Evolutionary conservation across 768 basidiomycete species (phyloP).

Genomic region (Coprinellus micaceus): DNA sequence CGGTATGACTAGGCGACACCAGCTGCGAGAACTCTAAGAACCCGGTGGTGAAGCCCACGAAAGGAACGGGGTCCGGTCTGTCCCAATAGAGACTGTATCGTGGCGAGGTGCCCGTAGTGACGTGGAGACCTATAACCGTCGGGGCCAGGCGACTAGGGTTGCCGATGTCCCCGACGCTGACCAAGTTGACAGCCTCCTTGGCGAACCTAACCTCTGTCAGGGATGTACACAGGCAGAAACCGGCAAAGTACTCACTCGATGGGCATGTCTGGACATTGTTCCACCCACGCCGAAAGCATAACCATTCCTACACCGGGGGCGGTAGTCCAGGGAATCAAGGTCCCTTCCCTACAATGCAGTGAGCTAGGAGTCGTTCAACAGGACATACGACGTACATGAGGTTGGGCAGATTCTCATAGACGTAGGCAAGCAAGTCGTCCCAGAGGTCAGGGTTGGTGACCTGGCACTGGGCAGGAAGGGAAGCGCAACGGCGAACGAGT

Average conservation of each 20-base stretch:
- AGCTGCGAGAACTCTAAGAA: neutral
- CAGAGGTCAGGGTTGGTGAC: neutral
- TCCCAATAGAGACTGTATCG: neutral
- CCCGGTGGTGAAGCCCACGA: neutral
- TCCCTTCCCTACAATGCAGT: neutral
- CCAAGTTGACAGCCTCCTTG: neutral
- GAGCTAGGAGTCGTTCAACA: neutral
- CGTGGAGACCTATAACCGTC: neutral
- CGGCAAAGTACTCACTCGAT: neutral
- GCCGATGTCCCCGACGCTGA: neutral
- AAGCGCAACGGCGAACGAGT: neutral
- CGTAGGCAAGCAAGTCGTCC: neutral
- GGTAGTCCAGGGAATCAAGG: neutral
- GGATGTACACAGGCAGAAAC: neutral
- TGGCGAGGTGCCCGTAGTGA: neutral
- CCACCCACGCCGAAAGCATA: neutral
- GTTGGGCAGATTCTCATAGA: neutral
- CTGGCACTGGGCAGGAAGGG: neutral
- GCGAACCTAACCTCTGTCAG: neutral
- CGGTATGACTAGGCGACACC: neutral
- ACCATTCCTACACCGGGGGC: neutral
- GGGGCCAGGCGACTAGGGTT: neutral
- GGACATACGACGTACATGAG: neutral
- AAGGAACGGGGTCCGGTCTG: neutral
- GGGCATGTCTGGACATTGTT: neutral